A percentile compares a stretch with the other conserved stretches of the same genome.
These are phyloP conservation scores for Diatrype stigma DNA, from an alignment of 2,329 filamentous ascomycete genomes.

Conservation along the genomic window DNA sequence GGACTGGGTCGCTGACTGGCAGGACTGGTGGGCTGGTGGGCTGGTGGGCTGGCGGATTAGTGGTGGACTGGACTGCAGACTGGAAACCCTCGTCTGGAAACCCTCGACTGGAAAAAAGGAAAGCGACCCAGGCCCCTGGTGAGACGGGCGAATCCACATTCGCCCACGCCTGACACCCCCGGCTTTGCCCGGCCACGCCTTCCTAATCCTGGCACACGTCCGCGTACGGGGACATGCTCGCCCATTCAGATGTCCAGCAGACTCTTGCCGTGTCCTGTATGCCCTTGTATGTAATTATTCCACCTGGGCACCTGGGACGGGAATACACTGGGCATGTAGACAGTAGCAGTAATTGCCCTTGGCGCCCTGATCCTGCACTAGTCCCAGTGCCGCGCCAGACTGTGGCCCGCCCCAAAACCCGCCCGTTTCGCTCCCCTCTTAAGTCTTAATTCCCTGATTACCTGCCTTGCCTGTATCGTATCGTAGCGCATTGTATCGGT, in stretches of 20 bases:
- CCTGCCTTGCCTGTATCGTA: neutral
- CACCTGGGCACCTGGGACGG: too few species aligned
- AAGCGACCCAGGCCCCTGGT: constrained; percentile 1
- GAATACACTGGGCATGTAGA: too few species aligned
- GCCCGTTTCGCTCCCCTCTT: neutral
- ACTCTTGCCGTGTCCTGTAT: neutral
- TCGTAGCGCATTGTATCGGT: neutral
- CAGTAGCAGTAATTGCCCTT: neutral
- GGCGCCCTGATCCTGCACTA: neutral
- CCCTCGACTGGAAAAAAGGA: neutral
- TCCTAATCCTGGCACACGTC: neutral
- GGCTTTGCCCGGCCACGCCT: neutral
- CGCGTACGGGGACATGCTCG: neutral
- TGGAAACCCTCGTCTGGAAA: neutral
- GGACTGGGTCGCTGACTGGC: too few species aligned
- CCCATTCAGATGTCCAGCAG: neutral
- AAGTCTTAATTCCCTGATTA: neutral
- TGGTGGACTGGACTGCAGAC: too few species aligned
- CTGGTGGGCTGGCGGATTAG: too few species aligned
- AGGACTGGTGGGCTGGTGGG: too few species aligned
- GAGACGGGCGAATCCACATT: neutral
- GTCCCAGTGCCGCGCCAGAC: neutral
- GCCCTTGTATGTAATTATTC: too few species aligned
- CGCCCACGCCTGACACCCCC: neutral
- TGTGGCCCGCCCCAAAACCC: neutral